Base-by-base conservation (phyloP, 495 filamentous ascomycete species). In the Collariella sp. region DNA sequence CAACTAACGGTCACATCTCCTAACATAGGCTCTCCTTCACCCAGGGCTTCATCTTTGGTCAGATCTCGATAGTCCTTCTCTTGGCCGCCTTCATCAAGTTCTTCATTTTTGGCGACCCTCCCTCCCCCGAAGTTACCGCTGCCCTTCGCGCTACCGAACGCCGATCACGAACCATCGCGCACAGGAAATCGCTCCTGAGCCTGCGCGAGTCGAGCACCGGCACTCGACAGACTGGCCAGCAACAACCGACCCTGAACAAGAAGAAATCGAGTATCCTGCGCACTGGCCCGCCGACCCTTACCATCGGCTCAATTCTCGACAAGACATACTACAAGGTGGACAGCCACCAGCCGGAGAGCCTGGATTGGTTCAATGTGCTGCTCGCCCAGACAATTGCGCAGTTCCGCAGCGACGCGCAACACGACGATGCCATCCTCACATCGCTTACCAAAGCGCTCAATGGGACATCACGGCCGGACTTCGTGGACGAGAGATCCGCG, bases 311-410 rank as follows among this genome's bases (percentile, higher is more conserved):
- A 3, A 95, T 98, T 43, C 81, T 98, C 15, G 82, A 81, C 54
- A 98, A 98, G 68, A 98, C 93, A 16, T 98, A 97, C 74, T 98
- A 98, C 72, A 96, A 93, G 70, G 88, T 95, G 49, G 83, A 91
- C 53, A 87, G 86, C 38, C 93, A 98, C 67, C 91, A 96, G 68
- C 94, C 93, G n/a, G 93, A 98, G 70, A 89, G 85, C n/a, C 72
- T 98, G 59, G 93, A 98, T 67, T 98, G 93, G 93, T 97, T 98
- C 77, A 98, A 98, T 68, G 93, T 98, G 22, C 77, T 98, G 52
- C 84, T 97, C 50, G 94, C 93, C 7, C 93, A 98, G 72, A 94
- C 94, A 0, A 91, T 98, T 48, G 91, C 94, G 3, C 94, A 97
- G 64, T 90, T 97, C 64, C 79, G 93, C 46, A 83, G 84, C 55